Conservation (phyloP, 129 eudicot genomes). For the carrot (Daucus carota) region DNA sequence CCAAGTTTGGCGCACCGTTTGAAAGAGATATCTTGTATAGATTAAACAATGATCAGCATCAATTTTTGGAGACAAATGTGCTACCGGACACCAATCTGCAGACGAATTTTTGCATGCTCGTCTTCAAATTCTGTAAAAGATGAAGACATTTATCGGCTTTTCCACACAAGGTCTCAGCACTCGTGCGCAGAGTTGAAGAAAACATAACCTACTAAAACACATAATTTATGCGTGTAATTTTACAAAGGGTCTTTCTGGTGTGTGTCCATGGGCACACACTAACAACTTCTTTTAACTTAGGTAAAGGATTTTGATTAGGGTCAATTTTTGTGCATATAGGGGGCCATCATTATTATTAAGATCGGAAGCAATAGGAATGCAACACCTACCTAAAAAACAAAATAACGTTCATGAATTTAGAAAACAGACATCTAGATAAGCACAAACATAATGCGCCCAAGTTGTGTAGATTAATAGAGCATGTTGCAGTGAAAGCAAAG, state of each 20-base stretch:
- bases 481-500: neutral
- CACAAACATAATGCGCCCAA: neutral
- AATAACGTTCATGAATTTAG: neutral
- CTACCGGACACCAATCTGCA: slow-evolving; percentile 17
- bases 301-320: no score
- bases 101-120: slow-evolving; percentile 15
- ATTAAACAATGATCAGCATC: slow-evolving; percentile 15
- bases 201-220: neutral
- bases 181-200: no score
- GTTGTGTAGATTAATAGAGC: neutral
- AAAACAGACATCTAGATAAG: neutral
- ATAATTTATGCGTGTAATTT: neutral
- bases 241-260: no score
- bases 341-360: no score
- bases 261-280: no score
- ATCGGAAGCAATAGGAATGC: no score
- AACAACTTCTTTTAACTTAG: no score
- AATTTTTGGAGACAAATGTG: neutral
- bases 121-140: neutral
- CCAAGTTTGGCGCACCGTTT: no score
- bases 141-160: neutral
- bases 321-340: no score
- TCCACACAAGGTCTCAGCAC: neutral
- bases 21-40: slow-evolving; percentile 1
- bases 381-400: no score